These are phyloP conservation scores for Cystobasidium pallidum DNA, from an alignment of 1,284 basidiomycete species.

Conservation along the genomic window DNA sequence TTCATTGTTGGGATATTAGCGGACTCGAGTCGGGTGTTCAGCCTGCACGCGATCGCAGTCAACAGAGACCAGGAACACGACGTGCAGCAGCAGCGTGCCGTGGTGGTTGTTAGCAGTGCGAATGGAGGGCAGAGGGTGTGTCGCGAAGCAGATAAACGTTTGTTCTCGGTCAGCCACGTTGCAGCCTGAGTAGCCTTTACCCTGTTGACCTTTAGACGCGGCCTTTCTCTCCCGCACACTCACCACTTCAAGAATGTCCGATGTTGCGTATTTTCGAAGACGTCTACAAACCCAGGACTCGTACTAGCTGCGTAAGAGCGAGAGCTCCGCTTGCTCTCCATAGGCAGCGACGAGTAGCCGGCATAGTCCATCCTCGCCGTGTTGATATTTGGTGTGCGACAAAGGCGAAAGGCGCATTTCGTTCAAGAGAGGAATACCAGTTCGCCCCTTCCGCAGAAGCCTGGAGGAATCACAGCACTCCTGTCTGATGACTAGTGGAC, in stretches of 20 bases:
- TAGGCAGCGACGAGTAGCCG: conserved; percentile 18
- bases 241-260: conserved; percentile 43
- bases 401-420: neutral
- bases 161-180: neutral
- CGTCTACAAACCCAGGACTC: conserved; percentile 31
- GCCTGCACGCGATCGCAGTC: conserved; percentile 62
- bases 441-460: neutral
- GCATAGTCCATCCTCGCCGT: conserved; percentile 5
- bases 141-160: neutral
- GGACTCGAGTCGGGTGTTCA: conserved; percentile 90
- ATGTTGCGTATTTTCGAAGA: conserved; percentile 41
- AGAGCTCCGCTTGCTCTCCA: conserved; percentile 43
- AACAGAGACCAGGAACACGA: neutral
- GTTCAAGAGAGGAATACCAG: neutral
- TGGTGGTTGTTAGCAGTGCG: neutral
- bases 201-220: neutral
- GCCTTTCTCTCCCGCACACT: conserved; percentile 1
- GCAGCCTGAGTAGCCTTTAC: neutral
- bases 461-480: too few species aligned
- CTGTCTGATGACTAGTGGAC: too few species aligned
- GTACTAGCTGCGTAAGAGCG: conserved; percentile 26
- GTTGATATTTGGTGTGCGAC: conserved; percentile 8
- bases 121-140: neutral
- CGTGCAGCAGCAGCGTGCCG: neutral
- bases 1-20: conserved; percentile 86